phyloP scores from a whole-genome alignment of 108 stramenopile species.

The Cylindrotheca fusiformis region DNA sequence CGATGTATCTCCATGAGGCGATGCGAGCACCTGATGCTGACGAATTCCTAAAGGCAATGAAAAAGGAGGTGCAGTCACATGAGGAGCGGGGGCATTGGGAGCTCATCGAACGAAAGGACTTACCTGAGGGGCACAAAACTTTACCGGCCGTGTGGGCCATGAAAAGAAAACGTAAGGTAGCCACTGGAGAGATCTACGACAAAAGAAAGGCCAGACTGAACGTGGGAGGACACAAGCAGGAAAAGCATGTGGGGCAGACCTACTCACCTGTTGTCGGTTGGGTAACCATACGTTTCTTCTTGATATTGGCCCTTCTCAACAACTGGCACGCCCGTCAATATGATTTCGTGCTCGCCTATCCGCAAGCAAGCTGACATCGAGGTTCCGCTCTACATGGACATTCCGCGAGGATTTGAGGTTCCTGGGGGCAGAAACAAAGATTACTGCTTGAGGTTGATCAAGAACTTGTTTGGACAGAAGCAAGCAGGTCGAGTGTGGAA shows the following conservation, averaged over 20 bases:
- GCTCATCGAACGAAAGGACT: conserved; percentile 9
- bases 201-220: conserved; percentile 4
- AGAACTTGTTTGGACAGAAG: conserved; percentile 42
- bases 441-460: conserved; percentile 21
- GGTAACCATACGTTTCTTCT: conserved; percentile 34
- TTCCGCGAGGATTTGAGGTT: conserved; percentile 4
- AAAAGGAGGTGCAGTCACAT: conserved; percentile 20
- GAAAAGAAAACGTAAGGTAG: conserved; percentile 38
- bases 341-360: conserved; percentile 45
- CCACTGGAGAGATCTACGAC: conserved; percentile 13
- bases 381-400: not conserved
- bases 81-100: conserved; percentile 5
- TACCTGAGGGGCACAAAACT: conserved; percentile 27
- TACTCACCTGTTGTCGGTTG: conserved; percentile 52
- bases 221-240: conserved; percentile 2
- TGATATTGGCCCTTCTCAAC: conserved; percentile 18
- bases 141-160: conserved; percentile 53
- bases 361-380: conserved; percentile 6
- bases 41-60: conserved; percentile 26
- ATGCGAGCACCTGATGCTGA: conserved; percentile 22
- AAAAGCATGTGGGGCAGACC: conserved; percentile 9
- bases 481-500: conserved; percentile 46
- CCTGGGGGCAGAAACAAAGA: conserved; percentile 2
- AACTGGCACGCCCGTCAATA: conserved; percentile 38
- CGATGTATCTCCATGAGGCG: conserved; percentile 38